These are phyloP conservation scores for Solanum piurae DNA, from an alignment of 257 asterid genomes.

Conservation along the genomic window DNA sequence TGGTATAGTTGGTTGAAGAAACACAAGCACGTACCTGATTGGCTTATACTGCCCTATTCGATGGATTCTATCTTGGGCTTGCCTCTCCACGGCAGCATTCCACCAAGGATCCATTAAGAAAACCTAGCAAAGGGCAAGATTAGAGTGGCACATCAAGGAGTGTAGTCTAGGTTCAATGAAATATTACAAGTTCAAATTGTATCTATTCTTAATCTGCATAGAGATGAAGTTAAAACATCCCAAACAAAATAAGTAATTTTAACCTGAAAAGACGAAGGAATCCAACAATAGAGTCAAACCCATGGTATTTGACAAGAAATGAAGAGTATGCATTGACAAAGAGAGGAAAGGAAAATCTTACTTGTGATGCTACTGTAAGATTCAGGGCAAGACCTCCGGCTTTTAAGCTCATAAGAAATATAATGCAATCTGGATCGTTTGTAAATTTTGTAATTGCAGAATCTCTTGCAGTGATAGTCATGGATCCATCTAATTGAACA, in stretches of 20 bases:
- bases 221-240: background rate
- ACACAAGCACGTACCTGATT: constrained; percentile 35
- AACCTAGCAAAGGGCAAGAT: constrained; percentile 33
- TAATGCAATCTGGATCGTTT: constrained; percentile 68
- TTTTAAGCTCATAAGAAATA: constrained; percentile 82
- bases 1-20: background rate
- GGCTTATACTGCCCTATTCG: constrained; percentile 89
- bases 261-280: background rate
- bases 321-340: background rate
- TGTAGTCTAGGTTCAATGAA: background rate
- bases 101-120: constrained; percentile 99
- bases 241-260: background rate
- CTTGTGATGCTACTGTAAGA: constrained; percentile 91
- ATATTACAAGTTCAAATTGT: background rate
- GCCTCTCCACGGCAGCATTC: constrained; percentile 92
- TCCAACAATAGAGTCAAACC: background rate
- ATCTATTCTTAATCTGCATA: background rate
- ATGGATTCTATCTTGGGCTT: constrained; percentile 90
- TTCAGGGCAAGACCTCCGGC: constrained; percentile 96
- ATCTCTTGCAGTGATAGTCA: constrained; percentile 72
- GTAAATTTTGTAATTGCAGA: constrained; percentile 63
- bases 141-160: background rate
- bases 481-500: constrained; percentile 73
- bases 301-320: background rate
- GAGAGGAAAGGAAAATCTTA: constrained; percentile 12